Evolutionary conservation across 805 yeast genomes (phyloP).

Genomic region (Saccharomyces mikatae): DNA sequence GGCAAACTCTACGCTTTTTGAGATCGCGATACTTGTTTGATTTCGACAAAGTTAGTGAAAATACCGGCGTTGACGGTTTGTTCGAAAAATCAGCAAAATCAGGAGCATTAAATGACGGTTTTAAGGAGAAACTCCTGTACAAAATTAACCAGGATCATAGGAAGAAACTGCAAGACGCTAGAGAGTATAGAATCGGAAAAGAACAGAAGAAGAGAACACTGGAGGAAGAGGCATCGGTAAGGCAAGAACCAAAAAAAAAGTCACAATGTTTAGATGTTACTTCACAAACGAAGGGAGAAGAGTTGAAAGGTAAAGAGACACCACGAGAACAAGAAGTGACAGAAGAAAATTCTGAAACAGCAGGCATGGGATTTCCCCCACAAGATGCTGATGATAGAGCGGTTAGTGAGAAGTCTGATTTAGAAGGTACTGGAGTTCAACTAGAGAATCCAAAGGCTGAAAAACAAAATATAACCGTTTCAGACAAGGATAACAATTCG

Average conservation of each 20-base stretch:
- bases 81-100: constrained; percentile 23
- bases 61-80: constrained; percentile 34
- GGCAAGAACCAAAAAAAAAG: constrained; percentile 6
- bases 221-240: constrained; percentile 8
- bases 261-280: neutral
- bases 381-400: neutral
- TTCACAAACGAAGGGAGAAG: neutral
- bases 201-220: constrained; percentile 10
- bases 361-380: neutral
- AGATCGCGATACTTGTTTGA: constrained; percentile 32
- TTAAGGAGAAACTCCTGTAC: constrained; percentile 6
- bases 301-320: neutral
- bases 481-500: neutral
- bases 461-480: neutral
- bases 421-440: neutral
- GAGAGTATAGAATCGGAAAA: constrained; percentile 11
- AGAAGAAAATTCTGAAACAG: neutral
- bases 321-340: neutral
- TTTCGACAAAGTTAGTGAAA: constrained; percentile 31
- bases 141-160: constrained; percentile 13
- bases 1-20: constrained; percentile 39
- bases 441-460: neutral
- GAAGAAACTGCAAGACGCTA: constrained; percentile 17
- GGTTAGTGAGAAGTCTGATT: neutral
- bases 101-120: constrained; percentile 5